phyloP scores from a whole-genome alignment of 192 early-diverging fungal species.

The Coemansia sp. region DNA sequence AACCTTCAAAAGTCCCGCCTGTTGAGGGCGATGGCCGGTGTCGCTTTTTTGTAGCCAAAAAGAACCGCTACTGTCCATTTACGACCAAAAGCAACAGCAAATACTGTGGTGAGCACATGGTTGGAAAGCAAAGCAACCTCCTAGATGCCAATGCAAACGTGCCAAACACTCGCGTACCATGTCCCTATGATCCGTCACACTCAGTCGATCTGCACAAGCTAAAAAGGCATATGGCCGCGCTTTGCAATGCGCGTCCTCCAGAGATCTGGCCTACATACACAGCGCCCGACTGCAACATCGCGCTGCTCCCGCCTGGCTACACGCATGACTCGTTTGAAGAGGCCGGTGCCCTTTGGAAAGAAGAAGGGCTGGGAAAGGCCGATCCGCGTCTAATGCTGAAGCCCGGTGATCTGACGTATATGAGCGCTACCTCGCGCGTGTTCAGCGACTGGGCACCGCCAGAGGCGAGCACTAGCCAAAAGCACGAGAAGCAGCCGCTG shows the following conservation, averaged over 20 bases:
- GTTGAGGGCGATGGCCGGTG: too few relatives aligned
- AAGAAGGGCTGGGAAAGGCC: slow-evolving; percentile 25
- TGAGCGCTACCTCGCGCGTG: not conserved
- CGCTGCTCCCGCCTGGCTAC: slow-evolving; percentile 18
- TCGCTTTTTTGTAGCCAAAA: slow-evolving; percentile 20
- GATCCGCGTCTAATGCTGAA: slow-evolving; percentile 30
- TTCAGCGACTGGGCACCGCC: slow-evolving; percentile 5
- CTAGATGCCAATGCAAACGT: not conserved
- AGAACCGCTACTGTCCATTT: slow-evolving; percentile 68
- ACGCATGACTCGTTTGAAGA: slow-evolving; percentile 1
- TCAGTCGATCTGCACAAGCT: slow-evolving; percentile 59
- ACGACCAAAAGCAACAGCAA: slow-evolving; percentile 55
- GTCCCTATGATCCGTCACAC: slow-evolving; percentile 74
- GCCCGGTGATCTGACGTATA: slow-evolving; percentile 28
- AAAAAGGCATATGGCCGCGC: slow-evolving; percentile 60
- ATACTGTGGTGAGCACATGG: slow-evolving; percentile 73
- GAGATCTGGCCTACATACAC: slow-evolving; percentile 29
- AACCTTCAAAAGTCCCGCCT: too few relatives aligned
- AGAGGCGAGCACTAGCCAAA: too few relatives aligned
- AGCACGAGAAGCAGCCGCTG: not conserved
- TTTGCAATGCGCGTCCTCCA: slow-evolving; percentile 67
- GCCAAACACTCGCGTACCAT: slow-evolving; percentile 61
- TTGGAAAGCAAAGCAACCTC: not conserved
- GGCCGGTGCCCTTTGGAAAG: slow-evolving; percentile 18
- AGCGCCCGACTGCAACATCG: slow-evolving; percentile 49